phyloP scores from a whole-genome alignment of 176 grass and related monocot species.

The Pontederia paniculata region DNA sequence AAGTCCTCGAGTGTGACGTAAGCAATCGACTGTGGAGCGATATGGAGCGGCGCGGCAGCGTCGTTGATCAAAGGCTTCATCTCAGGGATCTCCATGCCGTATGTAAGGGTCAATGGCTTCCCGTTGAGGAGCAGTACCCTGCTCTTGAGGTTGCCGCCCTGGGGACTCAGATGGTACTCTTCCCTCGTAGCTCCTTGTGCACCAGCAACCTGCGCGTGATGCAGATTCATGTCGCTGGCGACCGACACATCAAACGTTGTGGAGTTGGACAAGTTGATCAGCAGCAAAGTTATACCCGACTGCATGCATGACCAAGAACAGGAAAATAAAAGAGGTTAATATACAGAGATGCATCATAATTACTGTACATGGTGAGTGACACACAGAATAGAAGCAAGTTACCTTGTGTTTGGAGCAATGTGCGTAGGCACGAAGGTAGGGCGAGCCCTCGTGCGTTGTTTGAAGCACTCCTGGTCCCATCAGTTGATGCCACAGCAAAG shows the following conservation, averaged over 20 bases:
- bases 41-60: slow-evolving; percentile 10
- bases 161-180: slow-evolving; percentile 46
- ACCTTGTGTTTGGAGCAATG: slow-evolving; percentile 46
- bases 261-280: slow-evolving; percentile 52
- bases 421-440: slow-evolving; percentile 42
- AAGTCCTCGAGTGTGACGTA: slow-evolving; percentile 36
- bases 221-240: neutral
- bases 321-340: neutral
- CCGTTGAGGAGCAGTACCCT: slow-evolving; percentile 43
- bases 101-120: slow-evolving; percentile 25
- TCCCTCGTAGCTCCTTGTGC: slow-evolving; percentile 17
- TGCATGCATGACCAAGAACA: neutral
- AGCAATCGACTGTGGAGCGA: slow-evolving; percentile 30
- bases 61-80: slow-evolving; percentile 23
- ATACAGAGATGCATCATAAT: slow-evolving; percentile 1
- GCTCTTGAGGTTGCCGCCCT: slow-evolving; percentile 35
- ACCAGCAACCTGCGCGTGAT: neutral
- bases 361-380: neutral
- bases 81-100: slow-evolving; percentile 31
- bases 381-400: slow-evolving; percentile 2
- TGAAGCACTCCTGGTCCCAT: slow-evolving; percentile 39
- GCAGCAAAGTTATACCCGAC: slow-evolving; percentile 34
- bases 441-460: slow-evolving; percentile 16
- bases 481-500: slow-evolving; percentile 41
- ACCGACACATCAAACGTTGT: slow-evolving; percentile 37